phyloP scores from a whole-genome alignment of 2,329 filamentous ascomycete genomes.

The Venturia aucupariae region DNA sequence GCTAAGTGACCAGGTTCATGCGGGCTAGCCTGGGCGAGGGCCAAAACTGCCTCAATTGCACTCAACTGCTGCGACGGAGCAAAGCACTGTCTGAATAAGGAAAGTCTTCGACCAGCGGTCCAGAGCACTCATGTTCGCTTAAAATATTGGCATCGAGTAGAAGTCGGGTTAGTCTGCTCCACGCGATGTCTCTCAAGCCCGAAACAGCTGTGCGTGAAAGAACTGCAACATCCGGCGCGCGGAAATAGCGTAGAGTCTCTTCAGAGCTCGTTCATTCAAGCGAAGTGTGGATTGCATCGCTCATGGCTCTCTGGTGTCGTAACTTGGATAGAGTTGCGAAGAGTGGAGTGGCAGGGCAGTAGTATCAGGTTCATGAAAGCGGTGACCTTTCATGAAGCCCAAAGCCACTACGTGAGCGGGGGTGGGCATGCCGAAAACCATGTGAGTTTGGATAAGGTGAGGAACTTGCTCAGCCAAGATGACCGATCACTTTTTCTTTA shows the following conservation, averaged over 20 bases:
- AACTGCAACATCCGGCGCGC: neutral
- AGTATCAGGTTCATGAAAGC: neutral
- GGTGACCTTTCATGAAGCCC: too few relatives aligned
- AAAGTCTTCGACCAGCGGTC: neutral
- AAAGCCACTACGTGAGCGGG: neutral
- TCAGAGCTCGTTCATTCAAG: neutral
- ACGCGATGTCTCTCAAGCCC: too few relatives aligned
- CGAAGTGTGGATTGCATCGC: neutral
- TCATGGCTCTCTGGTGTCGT: neutral
- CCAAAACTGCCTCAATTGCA: conserved; percentile 5
- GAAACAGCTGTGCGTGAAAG: neutral
- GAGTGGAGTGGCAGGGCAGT: neutral
- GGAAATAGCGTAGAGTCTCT: neutral
- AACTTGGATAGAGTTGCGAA: neutral
- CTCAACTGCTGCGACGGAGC: neutral
- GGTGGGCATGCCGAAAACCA: neutral
- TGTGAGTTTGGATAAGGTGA: neutral
- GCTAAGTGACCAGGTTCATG: conserved; percentile 6
- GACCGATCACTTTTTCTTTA: neutral
- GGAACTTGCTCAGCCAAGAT: conserved; percentile 4
- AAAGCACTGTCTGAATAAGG: neutral
- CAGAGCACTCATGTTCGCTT: neutral
- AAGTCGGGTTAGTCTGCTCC: neutral
- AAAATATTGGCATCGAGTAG: neutral
- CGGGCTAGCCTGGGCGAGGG: neutral